Evolutionary conservation across 495 filamentous ascomycete genomes (phyloP), one percentile per base, ranked within the genome.

Genomic region (Chlorociboria aeruginascens): DNA sequence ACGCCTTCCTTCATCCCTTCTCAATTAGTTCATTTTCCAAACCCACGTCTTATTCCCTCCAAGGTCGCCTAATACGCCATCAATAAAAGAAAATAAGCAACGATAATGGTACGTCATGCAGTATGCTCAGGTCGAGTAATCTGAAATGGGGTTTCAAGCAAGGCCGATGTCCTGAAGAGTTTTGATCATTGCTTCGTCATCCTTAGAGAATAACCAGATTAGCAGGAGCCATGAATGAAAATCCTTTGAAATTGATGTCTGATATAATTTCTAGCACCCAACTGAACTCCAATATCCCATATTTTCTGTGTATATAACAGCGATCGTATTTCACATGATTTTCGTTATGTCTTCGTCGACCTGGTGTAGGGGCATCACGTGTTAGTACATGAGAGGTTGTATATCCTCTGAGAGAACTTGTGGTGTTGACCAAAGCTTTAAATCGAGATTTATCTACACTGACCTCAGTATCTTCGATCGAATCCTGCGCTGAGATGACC

Each of bases 381-480:
- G 76, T 84, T 79, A 85, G 77, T 71, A 66, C 59, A 62, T 61
- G 44, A 53, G 44, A 47, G 31, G 35, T 34, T 40, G 25, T 33
- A 43, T 47, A 14, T 40, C 37, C 37, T 25, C 20, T 25, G 1
- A 4, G 20, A 2, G 20, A 25, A 25, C 20, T 25, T 25, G 20
- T 25, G 20, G 14, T 7, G 8, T 40, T 14, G 14, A 40, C n/a
- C 8, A 40, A n/a, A 31, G 36, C 34, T 43, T 34, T 13, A 39
- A 37, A 25, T 12, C 8, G 6, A 14, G 17, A 44, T 11, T 4
- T 31, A 37, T 43, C 30, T 42, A 30, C 32, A 82, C 89, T 78
- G 60, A 95, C 89, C 87, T 96, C 89, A 79, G 95, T 92, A 61
- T 96, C 89, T 67, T 96, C 89, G 51, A 96, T 67, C 51, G 86